Evolutionary conservation across 2,329 filamentous ascomycete genomes (phyloP), one percentile per base, ranked within the genome.

Genomic region (Thielaviopsis euricoi): DNA sequence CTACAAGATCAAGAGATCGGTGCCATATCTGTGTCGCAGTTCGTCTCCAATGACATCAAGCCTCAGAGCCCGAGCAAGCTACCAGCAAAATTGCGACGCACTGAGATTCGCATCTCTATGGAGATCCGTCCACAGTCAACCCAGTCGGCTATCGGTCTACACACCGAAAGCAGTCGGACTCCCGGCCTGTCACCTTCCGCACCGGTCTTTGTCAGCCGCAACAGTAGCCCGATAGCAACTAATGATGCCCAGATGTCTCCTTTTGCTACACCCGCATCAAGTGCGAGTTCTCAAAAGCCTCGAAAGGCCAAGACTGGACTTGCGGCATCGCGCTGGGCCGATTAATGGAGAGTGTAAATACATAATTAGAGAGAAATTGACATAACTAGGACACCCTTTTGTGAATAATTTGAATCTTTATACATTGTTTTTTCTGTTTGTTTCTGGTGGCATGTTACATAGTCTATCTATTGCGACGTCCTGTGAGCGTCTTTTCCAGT

Each of bases 401-500:
- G 9, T 33, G 29, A 51, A 22, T 23, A n/a, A n/a, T 56, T 25
- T 26, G 22, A 48, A 25, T 48, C 40, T 48, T 5, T 56, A 19
- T 51, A 55, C 40, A 43, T 52, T 40, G 46, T 33, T 43, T 53
- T 49, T 56, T n/a, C n/a, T n/a, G n/a, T n/a, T n/a, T n/a, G n/a
- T n/a, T n/a, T n/a, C n/a, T 56, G 21, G 7, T 26, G 46, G 29
- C 17, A 19, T 15, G 6, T 19, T 22, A n/a, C 43, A 15, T 56
- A 13, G 15, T 43, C 53, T 57, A 57, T 52, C 37, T 57, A 15
- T 26, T 52, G 52, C 58, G 55, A 25, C 58, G 52, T 22, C 64
- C 64, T 6, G 66, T 68, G 65, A 87, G 71, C 52, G 74, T 76
- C 75, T 86, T 88, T 67, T 89, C 85, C 67, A 90, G 72, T 51